Conservation (phyloP, 1,284 basidiomycete species). For the Moniliophthora roreri region DNA sequence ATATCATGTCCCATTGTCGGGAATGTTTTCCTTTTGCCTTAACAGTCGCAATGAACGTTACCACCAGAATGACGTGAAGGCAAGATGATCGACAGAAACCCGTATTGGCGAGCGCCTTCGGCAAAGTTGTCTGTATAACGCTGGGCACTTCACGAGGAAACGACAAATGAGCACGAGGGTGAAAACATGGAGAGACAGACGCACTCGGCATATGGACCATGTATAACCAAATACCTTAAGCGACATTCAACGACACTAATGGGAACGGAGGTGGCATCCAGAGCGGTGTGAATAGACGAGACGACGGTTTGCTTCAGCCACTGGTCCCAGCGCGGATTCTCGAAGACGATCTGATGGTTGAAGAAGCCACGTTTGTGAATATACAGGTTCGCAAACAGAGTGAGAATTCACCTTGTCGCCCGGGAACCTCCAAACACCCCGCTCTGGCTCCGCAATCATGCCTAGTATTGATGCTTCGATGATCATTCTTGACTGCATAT, state of each 20-base stretch:
- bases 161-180: not conserved
- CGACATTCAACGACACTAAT: not conserved
- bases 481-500: not conserved
- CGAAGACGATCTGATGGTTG: conserved; percentile 4
- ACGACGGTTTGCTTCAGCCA: conserved; percentile 1
- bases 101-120: conserved; percentile 8
- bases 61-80: conserved; percentile 8
- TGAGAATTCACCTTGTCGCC: conserved; percentile 3
- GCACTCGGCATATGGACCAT: not conserved
- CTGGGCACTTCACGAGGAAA: not conserved
- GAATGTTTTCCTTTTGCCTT: conserved; percentile 4
- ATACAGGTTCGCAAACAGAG: not conserved
- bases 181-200: not conserved
- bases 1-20: not conserved
- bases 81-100: conserved; percentile 1
- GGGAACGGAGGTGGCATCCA: not conserved
- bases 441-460: not conserved
- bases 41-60: not conserved
- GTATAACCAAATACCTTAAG: not conserved
- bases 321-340: not conserved
- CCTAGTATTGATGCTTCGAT: conserved; percentile 1
- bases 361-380: not conserved
- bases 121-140: not conserved
- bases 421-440: conserved; percentile 5
- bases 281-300: not conserved